Percentiles rank a stretch among this genome's conserved stretches.
phyloP scores from a whole-genome alignment of 1,284 basidiomycete genomes.

The Mycosarcoma maydis region DNA sequence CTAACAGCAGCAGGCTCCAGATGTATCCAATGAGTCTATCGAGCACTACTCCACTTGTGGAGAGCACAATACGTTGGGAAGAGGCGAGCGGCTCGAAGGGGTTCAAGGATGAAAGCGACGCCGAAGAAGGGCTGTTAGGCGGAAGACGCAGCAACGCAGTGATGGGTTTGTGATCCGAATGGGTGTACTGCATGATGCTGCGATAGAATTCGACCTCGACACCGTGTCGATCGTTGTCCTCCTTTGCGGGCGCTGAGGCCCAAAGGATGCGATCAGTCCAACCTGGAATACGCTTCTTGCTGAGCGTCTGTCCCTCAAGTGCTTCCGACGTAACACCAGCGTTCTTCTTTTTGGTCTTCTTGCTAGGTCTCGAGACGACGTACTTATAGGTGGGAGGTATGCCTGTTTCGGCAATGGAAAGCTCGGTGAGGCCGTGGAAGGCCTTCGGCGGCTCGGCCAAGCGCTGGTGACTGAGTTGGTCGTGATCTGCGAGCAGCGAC shows the following conservation, averaged over 20 bases:
- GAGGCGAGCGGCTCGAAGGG: constrained; percentile 26
- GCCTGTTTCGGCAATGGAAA: constrained; percentile 36
- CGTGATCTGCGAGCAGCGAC: constrained; percentile 52
- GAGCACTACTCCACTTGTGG: constrained; percentile 72
- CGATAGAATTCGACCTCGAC: constrained; percentile 62
- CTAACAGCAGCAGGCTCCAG: constrained; percentile 78
- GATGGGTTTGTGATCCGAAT: constrained; percentile 67
- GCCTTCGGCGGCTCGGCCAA: constrained; percentile 36
- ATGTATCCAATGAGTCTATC: constrained; percentile 78
- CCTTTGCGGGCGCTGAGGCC: constrained; percentile 66
- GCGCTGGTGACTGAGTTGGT: constrained; percentile 58
- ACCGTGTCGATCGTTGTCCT: constrained; percentile 35
- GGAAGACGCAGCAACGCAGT: constrained; percentile 64
- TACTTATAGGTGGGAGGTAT: constrained; percentile 66
- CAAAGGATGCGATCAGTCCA: constrained; percentile 97
- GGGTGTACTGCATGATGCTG: constrained; percentile 63
- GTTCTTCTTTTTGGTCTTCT: constrained; percentile 38
- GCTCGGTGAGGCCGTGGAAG: constrained; percentile 59
- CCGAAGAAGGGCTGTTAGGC: constrained; percentile 69
- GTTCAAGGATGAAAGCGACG: constrained; percentile 69
- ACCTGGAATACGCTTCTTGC: constrained; percentile 80
- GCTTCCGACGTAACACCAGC: constrained; percentile 33
- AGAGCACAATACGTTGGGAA: constrained; percentile 46
- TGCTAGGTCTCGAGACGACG: constrained; percentile 37
- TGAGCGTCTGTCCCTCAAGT: constrained; percentile 64